Evolutionary conservation across 2,329 filamentous ascomycete species (phyloP).

Genomic region (Plenodomus tracheiphilus): DNA sequence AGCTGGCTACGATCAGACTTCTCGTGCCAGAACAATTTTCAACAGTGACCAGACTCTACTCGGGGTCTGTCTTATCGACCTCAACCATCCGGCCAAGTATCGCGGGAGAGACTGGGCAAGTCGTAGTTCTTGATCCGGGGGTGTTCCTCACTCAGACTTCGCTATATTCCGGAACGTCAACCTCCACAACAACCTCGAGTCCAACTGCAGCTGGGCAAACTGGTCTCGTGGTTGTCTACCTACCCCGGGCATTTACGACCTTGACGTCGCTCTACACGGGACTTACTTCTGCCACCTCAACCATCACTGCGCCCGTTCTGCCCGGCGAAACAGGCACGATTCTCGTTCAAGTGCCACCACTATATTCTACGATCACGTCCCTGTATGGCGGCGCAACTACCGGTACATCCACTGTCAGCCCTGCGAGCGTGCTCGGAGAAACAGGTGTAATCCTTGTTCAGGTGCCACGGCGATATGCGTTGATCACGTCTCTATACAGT

Average conservation of each 20-base stretch:
- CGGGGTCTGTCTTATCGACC: background rate
- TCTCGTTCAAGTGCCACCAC: background rate
- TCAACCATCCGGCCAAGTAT: background rate
- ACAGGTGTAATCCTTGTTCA: background rate
- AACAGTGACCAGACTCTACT: background rate
- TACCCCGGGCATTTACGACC: background rate
- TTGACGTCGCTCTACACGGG: conserved; percentile 1
- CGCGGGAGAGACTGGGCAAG: background rate
- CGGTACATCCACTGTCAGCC: background rate
- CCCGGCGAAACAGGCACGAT: background rate
- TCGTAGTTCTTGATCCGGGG: background rate
- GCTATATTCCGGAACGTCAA: background rate
- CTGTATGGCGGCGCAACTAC: background rate
- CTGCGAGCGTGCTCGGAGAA: background rate
- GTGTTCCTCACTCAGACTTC: background rate
- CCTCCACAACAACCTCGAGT: background rate
- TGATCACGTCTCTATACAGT: background rate
- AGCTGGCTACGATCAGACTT: background rate
- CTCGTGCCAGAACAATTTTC: background rate
- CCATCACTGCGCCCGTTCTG: background rate
- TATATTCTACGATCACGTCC: background rate
- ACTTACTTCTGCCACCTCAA: background rate
- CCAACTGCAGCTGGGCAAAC: background rate
- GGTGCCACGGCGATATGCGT: background rate
- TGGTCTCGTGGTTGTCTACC: background rate